These are phyloP conservation scores for Celoporthe dispersa DNA, from an alignment of 2,329 filamentous ascomycete species.

Conservation along the genomic window DNA sequence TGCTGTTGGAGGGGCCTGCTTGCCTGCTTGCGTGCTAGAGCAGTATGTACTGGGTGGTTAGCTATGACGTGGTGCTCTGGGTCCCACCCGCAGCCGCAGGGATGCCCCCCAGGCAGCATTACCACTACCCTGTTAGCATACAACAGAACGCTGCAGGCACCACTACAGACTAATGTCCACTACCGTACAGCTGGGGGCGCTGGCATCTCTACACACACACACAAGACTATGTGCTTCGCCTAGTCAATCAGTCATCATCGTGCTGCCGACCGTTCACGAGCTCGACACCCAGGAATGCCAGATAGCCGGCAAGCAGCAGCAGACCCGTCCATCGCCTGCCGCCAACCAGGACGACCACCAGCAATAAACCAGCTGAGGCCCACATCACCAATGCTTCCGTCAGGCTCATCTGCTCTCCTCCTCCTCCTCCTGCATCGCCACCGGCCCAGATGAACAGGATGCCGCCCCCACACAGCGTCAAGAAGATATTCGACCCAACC, in stretches of 20 bases:
- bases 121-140: too few relatives aligned
- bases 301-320: constrained; percentile 37
- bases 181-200: too few relatives aligned
- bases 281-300: constrained; percentile 37
- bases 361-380: constrained; percentile 36
- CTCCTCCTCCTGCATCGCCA: constrained; percentile 30
- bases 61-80: constrained; percentile 8
- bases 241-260: not conserved
- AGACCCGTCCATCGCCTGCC: constrained; percentile 40
- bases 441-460: constrained; percentile 40
- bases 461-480: constrained; percentile 51
- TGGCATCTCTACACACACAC: not conserved
- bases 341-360: constrained; percentile 39
- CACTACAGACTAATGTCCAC: too few relatives aligned
- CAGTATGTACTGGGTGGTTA: not conserved
- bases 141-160: too few relatives aligned
- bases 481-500: constrained; percentile 57
- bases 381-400: constrained; percentile 40
- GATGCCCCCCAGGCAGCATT: not conserved
- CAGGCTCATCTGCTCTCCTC: constrained; percentile 32
- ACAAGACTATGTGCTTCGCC: not conserved
- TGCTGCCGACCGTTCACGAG: constrained; percentile 10
- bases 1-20: not conserved
- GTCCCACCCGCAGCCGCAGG: not conserved
- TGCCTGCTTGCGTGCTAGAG: not conserved